A percentile compares a stretch with the other conserved stretches of the same genome.
These are phyloP conservation scores for Leptosphaerulina australis DNA, from an alignment of 2,329 filamentous ascomycete species.

Conservation along the genomic window DNA sequence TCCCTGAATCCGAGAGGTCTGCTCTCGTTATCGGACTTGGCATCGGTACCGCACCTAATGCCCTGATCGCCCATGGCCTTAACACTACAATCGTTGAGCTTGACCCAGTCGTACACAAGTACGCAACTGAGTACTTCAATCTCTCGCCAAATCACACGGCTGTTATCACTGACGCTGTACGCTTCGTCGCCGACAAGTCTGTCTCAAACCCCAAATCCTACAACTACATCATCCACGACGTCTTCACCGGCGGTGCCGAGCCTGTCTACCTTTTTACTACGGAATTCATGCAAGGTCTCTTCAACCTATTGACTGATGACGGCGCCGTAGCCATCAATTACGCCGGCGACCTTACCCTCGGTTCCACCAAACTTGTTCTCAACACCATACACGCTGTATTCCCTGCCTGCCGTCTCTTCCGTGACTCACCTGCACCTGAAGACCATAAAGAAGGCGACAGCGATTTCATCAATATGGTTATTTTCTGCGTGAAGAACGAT, in stretches of 20 bases:
- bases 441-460: conserved; percentile 40
- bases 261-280: conserved; percentile 85
- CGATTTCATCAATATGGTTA: conserved; percentile 94
- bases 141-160: conserved; percentile 77
- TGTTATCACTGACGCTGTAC: conserved; percentile 81
- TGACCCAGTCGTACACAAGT: conserved; percentile 85
- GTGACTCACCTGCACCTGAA: conserved; percentile 69
- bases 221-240: conserved; percentile 96
- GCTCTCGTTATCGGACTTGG: conserved; percentile 91
- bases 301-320: conserved; percentile 72
- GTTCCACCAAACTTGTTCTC: conserved; percentile 77
- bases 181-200: conserved; percentile 65
- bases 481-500: conserved; percentile 80
- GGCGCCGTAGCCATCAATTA: conserved; percentile 96
- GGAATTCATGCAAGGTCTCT: conserved; percentile 77
- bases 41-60: conserved; percentile 87
- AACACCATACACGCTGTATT: conserved; percentile 84
- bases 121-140: conserved; percentile 81
- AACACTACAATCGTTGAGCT: conserved; percentile 94
- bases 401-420: conserved; percentile 87
- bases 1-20: conserved; percentile 70
- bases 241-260: conserved; percentile 95
- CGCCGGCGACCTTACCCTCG: conserved; percentile 82
- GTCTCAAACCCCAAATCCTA: conserved; percentile 58
- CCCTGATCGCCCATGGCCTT: conserved; percentile 84